These are phyloP conservation scores for Amauroascus niger DNA, from an alignment of 2,329 filamentous ascomycete genomes.

Conservation along the genomic window DNA sequence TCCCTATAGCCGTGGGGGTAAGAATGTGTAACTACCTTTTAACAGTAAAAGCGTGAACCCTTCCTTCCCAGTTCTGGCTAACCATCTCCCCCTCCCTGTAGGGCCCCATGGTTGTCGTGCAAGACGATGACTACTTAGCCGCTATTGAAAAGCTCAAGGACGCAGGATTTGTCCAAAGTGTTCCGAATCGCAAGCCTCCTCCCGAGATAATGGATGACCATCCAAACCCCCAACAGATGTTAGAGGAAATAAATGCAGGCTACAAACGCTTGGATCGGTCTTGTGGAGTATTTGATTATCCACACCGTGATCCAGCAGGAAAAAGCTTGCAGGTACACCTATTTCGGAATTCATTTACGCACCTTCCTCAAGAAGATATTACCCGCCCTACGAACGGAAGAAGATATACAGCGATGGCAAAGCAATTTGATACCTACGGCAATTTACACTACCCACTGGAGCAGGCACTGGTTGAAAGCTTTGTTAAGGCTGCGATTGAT, in stretches of 20 bases:
- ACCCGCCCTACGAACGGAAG: neutral
- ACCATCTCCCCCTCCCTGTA: neutral
- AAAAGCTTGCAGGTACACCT: conserved; percentile 14
- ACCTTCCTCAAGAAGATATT: conserved; percentile 9
- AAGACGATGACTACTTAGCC: conserved; percentile 19
- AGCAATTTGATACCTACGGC: conserved; percentile 15
- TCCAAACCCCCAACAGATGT: conserved; percentile 13
- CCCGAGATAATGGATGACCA: conserved; percentile 11
- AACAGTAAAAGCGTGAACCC: neutral
- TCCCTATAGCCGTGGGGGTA: conserved; percentile 18
- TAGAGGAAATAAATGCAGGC: conserved; percentile 22
- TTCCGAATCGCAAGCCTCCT: conserved; percentile 19
- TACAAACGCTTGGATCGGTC: conserved; percentile 21
- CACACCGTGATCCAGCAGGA: conserved; percentile 14
- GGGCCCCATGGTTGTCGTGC: conserved; percentile 20
- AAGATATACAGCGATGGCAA: neutral
- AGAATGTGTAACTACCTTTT: neutral
- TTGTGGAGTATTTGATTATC: conserved; percentile 22
- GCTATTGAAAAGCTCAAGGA: conserved; percentile 20
- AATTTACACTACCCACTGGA: conserved; percentile 20
- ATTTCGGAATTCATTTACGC: conserved; percentile 18
- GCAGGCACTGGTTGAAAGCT: conserved; percentile 19
- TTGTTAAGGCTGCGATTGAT: conserved; percentile 22
- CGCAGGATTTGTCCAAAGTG: conserved; percentile 19
- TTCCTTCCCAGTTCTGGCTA: neutral